These are phyloP conservation scores for Leccinum uliginosum DNA, from an alignment of 768 basidiomycete genomes.

Conservation along the genomic window DNA sequence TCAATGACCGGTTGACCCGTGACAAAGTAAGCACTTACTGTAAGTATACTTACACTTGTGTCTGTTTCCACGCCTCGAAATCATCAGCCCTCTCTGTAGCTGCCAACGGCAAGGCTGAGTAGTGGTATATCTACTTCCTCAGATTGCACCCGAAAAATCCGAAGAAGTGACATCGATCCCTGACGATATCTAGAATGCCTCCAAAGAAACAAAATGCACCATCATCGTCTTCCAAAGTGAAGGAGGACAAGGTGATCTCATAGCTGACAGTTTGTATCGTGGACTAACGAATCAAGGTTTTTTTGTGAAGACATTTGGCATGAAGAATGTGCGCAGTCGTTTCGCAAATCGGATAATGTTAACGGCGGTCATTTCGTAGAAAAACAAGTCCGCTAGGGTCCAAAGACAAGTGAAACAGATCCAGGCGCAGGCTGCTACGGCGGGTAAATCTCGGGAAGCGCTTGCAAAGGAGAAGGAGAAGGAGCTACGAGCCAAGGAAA, in stretches of 20 bases:
- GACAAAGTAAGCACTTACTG: too few species aligned
- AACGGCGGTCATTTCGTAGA: conserved; percentile 41
- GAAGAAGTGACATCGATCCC: not conserved
- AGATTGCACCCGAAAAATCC: not conserved
- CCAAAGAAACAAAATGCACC: conserved; percentile 68
- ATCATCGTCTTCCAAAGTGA: conserved; percentile 60
- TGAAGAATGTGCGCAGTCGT: conserved; percentile 70
- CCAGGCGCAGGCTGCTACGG: conserved; percentile 65
- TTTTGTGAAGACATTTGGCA: conserved; percentile 67
- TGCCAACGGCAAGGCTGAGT: not conserved
- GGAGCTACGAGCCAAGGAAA: conserved; percentile 67
- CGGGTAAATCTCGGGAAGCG: conserved; percentile 76
- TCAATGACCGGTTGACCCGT: too few species aligned
- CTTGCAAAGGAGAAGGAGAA: conserved; percentile 88
- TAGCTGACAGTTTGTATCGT: conserved; percentile 7
- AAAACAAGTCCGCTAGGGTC: conserved; percentile 93
- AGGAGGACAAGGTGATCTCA: conserved; percentile 71
- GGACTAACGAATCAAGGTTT: conserved; percentile 29
- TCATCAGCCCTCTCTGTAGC: not conserved
- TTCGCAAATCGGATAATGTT: conserved; percentile 5
- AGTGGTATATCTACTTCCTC: not conserved
- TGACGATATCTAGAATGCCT: conserved; percentile 47
- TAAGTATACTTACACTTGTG: too few species aligned
- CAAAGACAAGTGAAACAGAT: conserved; percentile 80
- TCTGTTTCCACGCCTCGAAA: not conserved